These are phyloP conservation scores for Aspergillus glaucus DNA, from an alignment of 2,329 filamentous ascomycete species.

Conservation along the genomic window DNA sequence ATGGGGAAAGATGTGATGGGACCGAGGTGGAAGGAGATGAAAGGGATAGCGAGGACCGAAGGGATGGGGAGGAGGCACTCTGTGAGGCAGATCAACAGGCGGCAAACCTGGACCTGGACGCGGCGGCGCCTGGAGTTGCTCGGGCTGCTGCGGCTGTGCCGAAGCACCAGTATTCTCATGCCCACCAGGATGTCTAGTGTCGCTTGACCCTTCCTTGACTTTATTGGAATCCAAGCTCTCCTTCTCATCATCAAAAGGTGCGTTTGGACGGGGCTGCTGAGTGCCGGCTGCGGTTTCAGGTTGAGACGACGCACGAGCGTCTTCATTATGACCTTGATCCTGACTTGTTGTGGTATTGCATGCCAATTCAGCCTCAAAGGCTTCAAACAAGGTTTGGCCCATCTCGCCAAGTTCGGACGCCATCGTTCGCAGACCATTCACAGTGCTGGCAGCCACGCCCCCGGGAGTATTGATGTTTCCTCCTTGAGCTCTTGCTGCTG, in stretches of 20 bases:
- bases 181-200: not conserved
- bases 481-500: constrained; percentile 27
- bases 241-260: not conserved
- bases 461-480: constrained; percentile 26
- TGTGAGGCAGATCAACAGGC: not conserved
- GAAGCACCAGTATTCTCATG: not conserved
- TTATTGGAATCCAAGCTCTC: not conserved
- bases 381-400: constrained; percentile 30
- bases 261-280: not conserved
- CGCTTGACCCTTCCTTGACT: not conserved
- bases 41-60: not conserved
- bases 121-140: not conserved
- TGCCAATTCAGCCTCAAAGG: constrained; percentile 31
- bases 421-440: constrained; percentile 34
- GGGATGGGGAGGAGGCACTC: not conserved
- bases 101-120: not conserved
- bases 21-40: not conserved
- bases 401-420: constrained; percentile 37
- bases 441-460: constrained; percentile 31
- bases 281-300: not conserved
- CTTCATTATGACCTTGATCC: constrained; percentile 4
- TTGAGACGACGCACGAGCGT: not conserved
- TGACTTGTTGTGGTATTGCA: constrained; percentile 9
- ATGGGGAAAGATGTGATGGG: not conserved
- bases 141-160: not conserved